These are phyloP conservation scores for Magnolia officinalis DNA, from an alignment of 164 flowering plant genomes.

Conservation along the genomic window DNA sequence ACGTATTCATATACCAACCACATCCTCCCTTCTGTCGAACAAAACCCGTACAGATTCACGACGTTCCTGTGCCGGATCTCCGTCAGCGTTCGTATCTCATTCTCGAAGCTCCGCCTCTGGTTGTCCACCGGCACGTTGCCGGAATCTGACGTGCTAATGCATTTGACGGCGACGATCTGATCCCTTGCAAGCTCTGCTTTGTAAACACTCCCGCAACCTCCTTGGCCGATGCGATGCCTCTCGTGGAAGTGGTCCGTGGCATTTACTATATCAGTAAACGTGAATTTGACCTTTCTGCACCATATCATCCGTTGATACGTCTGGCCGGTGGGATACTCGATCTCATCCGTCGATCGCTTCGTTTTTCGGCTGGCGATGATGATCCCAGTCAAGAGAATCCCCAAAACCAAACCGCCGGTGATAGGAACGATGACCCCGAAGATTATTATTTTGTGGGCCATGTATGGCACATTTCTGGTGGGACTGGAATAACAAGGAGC, in stretches of 20 bases:
- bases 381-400: not conserved
- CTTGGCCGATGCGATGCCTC: slow-evolving; percentile 23
- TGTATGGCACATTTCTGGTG: slow-evolving; percentile 1
- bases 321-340: not conserved
- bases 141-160: slow-evolving; percentile 10
- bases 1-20: slow-evolving; percentile 31
- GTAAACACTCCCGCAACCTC: slow-evolving; percentile 28
- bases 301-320: slow-evolving; percentile 12
- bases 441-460: slow-evolving; percentile 9
- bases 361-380: not conserved
- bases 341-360: not conserved
- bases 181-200: slow-evolving; percentile 20
- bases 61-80: slow-evolving; percentile 33
- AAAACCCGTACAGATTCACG: slow-evolving; percentile 33
- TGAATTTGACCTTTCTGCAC: slow-evolving; percentile 12
- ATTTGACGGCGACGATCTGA: slow-evolving; percentile 19
- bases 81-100: slow-evolving; percentile 19
- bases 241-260: slow-evolving; percentile 26
- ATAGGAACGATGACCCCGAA: not conserved
- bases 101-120: slow-evolving; percentile 13
- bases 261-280: slow-evolving; percentile 19
- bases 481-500: slow-evolving; percentile 5
- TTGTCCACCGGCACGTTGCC: not conserved
- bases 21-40: slow-evolving; percentile 13
- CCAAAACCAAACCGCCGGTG: not conserved